A percentile compares a stretch with the other conserved stretches of the same genome.
Evolutionary conservation across 768 basidiomycete species (phyloP).

Genomic region (Lyophyllum semitale): DNA sequence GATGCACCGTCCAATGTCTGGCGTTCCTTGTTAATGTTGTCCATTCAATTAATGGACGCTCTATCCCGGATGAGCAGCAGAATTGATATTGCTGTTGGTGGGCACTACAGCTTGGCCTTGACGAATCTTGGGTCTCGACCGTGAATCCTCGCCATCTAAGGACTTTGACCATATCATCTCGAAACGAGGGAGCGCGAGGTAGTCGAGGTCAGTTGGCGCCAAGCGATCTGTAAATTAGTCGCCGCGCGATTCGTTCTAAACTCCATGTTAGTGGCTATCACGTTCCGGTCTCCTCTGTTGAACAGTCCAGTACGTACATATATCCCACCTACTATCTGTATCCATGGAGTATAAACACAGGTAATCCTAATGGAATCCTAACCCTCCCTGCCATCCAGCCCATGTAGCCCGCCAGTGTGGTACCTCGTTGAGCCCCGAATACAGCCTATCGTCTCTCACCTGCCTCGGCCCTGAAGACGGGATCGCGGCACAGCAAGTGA

Average conservation of each 20-base stretch:
- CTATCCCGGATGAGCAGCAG: too few relatives aligned
- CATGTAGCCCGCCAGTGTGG: not conserved
- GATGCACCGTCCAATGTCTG: too few relatives aligned
- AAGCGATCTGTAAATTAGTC: too few relatives aligned
- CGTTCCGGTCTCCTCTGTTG: not conserved
- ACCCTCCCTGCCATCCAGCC: not conserved
- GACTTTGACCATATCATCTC: too few relatives aligned
- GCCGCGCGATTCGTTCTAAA: not conserved
- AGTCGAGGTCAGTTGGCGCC: not conserved
- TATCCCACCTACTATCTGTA: not conserved
- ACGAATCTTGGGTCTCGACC: not conserved
- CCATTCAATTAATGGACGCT: too few relatives aligned
- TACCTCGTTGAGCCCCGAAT: not conserved
- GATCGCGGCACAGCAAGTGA: slow-evolving; percentile 1
- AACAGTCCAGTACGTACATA: not conserved
- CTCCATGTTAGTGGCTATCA: too few relatives aligned
- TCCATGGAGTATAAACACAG: slow-evolving; percentile 1
- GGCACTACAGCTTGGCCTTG: too few relatives aligned
- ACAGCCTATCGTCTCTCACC: not conserved
- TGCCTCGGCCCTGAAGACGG: not conserved
- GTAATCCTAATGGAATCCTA: not conserved
- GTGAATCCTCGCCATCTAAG: not conserved
- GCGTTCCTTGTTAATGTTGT: too few relatives aligned
- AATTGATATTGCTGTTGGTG: too few relatives aligned
- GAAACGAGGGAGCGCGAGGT: not conserved